Base-by-base conservation (phyloP, 225 moss, liverwort and hornwort species). In the Rhytidiadelphus loreus region DNA sequence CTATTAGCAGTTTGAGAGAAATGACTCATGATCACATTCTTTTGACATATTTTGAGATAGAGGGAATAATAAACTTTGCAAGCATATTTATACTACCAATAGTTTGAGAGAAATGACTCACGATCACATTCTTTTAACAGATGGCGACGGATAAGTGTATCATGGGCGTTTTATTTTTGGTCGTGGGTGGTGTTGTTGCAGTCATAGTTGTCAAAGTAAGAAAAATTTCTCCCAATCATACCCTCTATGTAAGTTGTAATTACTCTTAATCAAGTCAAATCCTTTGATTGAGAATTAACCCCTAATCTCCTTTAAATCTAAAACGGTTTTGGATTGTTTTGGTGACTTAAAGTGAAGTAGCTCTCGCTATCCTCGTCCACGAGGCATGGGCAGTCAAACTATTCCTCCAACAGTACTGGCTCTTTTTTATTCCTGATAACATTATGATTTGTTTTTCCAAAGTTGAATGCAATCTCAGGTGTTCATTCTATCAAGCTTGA, bases 91-190 rank as follows among this genome's bases (percentile, higher is more conserved):
- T 16, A 56, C 4, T 83, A 14, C 2, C 0, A 0, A 3, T 13
- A 39, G 20, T 56, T 85, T 28, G 7, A 64, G 8, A 55, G 46
- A 68, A 56, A 58, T 23, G 33, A 84, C 71, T 93, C 25, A 88
- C 37, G 11, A 71, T 29, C 29, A 37, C 26, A 6, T 78, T 79
- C 6, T 62, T 33, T 91, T 83, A 81, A 88, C 93, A 99, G 98
- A 91, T 99, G 91, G 98, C 98, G 6, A 99, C 97, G 8, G 98
- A 99, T 80, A 95, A 95, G 65, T 99, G 96, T 85, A 97, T 99
- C 25, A 95, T 99, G 98, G 88, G 93, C 37, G 94, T 97, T 88
- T 92, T 96, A 71, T 94, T 99, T 89, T 88, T 99, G 82, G 91
- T 99, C 48, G 97, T 97, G 39, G 95, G 90, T 61, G 97, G 98